A percentile compares a stretch with the other conserved stretches of the same genome.
Conservation (phyloP, 2,329 filamentous ascomycete genomes). For the Fusarium sp. region DNA sequence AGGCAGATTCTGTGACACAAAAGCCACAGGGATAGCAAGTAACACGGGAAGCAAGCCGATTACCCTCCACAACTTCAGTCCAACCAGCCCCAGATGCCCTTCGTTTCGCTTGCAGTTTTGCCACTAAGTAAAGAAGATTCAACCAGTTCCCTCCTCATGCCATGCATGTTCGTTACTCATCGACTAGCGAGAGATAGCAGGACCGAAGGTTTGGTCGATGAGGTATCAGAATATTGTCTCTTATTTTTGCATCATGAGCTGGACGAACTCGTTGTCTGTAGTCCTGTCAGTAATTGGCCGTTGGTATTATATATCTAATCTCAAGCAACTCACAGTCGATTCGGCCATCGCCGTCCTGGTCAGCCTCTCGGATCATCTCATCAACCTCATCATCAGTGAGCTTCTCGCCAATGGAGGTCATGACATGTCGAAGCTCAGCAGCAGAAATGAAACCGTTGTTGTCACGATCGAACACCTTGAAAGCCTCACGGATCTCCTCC, state of each 20-base stretch:
- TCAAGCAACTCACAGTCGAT: conserved; percentile 75
- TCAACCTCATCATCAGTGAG: conserved; percentile 90
- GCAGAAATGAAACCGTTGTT: conserved; percentile 94
- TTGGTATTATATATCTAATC: neutral
- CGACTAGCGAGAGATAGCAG: conserved; percentile 23
- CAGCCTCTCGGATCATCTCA: conserved; percentile 91
- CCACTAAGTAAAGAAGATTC: conserved; percentile 42
- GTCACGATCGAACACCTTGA: conserved; percentile 89
- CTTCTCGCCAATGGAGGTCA: conserved; percentile 93
- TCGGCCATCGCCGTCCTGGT: conserved; percentile 87
- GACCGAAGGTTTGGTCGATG: conserved; percentile 30
- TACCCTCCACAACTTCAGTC: conserved; percentile 40
- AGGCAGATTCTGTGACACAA: conserved; percentile 30
- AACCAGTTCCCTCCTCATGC: conserved; percentile 24
- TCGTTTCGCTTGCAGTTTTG: conserved; percentile 45
- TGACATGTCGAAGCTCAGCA: conserved; percentile 86
- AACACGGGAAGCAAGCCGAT: conserved; percentile 38
- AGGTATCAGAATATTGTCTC: conserved; percentile 39
- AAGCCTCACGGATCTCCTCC: conserved; percentile 88
- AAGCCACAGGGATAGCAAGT: conserved; percentile 34
- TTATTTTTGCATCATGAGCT: conserved; percentile 97
- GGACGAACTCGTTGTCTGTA: conserved; percentile 88
- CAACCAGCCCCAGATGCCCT: conserved; percentile 38
- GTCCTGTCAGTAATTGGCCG: conserved; percentile 23
- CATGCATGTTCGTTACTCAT: conserved; percentile 28